Conservation (phyloP, 306 rosid species). For the Quercus glauca region DNA sequence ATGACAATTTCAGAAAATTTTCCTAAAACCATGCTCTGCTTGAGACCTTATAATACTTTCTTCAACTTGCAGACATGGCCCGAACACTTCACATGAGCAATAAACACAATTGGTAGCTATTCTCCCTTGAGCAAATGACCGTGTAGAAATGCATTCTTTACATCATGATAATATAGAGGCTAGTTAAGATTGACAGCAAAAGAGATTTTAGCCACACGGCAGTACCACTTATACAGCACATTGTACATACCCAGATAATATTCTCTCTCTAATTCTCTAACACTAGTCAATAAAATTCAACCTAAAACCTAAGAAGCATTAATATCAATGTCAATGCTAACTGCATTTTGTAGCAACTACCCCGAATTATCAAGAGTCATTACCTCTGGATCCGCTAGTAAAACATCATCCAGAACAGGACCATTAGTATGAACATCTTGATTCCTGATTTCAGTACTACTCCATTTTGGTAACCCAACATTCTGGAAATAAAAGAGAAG, state of each 20-base stretch:
- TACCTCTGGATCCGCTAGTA: constrained; percentile 92
- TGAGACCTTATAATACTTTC: background rate
- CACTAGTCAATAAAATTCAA: background rate
- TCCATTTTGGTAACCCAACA: constrained; percentile 82
- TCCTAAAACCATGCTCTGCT: background rate
- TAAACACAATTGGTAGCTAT: background rate
- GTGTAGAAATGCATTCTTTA: background rate
- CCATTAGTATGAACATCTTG: constrained; percentile 93
- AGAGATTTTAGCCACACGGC: background rate
- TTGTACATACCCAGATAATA: too few relatives aligned
- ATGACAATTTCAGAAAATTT: background rate
- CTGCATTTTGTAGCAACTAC: constrained; percentile 4
- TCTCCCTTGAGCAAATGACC: background rate
- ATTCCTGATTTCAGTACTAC: constrained; percentile 80
- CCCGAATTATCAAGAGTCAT: constrained; percentile 4
- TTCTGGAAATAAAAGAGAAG: constrained; percentile 47
- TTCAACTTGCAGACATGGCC: background rate
- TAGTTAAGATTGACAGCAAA: background rate
- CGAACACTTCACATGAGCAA: too few relatives aligned
- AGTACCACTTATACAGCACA: too few relatives aligned
- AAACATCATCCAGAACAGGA: constrained; percentile 81
- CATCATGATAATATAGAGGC: background rate
- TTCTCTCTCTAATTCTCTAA: too few relatives aligned
- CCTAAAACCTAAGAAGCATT: background rate
- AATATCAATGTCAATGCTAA: background rate